These are phyloP conservation scores for Salix caprea DNA, from an alignment of 345 rosid species.

Conservation along the genomic window DNA sequence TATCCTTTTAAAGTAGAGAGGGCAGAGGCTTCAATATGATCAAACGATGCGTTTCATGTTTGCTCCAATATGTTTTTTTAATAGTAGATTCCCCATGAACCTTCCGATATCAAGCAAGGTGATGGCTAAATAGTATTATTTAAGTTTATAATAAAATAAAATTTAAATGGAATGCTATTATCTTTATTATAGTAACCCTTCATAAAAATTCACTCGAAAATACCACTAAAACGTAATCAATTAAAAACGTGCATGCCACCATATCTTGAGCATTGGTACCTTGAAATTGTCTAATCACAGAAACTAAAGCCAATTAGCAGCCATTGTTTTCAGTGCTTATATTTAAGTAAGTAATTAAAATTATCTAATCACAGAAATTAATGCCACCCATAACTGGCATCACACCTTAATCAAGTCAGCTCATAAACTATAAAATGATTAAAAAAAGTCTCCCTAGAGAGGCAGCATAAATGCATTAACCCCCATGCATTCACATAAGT, in stretches of 20 bases:
- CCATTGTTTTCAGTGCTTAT: conserved; percentile 10
- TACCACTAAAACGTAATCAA: neutral
- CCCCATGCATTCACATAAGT: neutral
- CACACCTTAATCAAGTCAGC: neutral
- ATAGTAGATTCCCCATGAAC: too few species aligned
- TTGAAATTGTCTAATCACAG: too few species aligned
- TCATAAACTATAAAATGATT: neutral
- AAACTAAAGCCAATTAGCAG: neutral
- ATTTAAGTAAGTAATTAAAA: neutral
- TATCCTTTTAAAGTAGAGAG: neutral
- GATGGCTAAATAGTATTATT: too few species aligned
- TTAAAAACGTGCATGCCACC: neutral
- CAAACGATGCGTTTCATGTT: too few species aligned
- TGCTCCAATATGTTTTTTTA: too few species aligned
- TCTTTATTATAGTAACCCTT: too few species aligned
- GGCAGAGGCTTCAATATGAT: too few species aligned
- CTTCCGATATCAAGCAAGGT: too few species aligned
- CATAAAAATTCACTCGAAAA: too few species aligned
- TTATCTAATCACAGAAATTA: neutral
- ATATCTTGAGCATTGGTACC: neutral
- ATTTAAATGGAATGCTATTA: too few species aligned
- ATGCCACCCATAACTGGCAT: neutral
- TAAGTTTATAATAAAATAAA: too few species aligned
- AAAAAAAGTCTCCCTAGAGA: neutral
- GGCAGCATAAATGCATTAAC: neutral